Evolutionary conservation across 306 rosid species (phyloP).

Genomic region (Calophaca sinica): DNA sequence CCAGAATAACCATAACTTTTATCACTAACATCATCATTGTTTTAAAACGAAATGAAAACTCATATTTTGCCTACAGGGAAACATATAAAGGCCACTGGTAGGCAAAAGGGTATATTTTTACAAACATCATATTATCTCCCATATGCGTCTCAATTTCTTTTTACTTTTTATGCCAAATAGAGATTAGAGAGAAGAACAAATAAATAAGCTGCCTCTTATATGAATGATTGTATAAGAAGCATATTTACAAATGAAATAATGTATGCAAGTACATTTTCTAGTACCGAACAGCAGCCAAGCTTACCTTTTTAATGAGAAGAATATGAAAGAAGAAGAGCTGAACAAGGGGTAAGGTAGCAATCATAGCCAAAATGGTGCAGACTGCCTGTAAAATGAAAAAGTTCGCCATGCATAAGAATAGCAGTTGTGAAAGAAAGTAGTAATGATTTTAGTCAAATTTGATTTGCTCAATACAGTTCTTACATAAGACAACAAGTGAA

Average conservation of each 20-base stretch:
- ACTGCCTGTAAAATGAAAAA: slow-evolving; percentile 64
- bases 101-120: not conserved
- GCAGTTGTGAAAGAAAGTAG: not conserved
- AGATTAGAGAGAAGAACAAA: slow-evolving; percentile 14
- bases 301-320: slow-evolving; percentile 93
- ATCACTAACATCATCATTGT: not conserved
- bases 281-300: not conserved
- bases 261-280: not conserved
- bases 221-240: not conserved
- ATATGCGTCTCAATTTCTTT: not conserved
- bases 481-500: slow-evolving; percentile 2
- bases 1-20: slow-evolving; percentile 34
- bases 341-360: slow-evolving; percentile 91
- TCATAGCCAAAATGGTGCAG: slow-evolving; percentile 91
- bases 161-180: slow-evolving; percentile 6
- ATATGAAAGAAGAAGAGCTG: slow-evolving; percentile 97
- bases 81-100: not conserved
- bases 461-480: slow-evolving; percentile 6
- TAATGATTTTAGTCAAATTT: not conserved
- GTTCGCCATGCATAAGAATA: slow-evolving; percentile 18
- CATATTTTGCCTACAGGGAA: not conserved
- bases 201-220: slow-evolving; percentile 4
- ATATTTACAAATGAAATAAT: slow-evolving; percentile 17
- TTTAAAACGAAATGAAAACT: not conserved
- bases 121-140: slow-evolving; percentile 4